Percentiles rank a stretch among this genome's conserved stretches.
These are phyloP conservation scores for Powellomyces hirtus DNA, from an alignment of 192 early-diverging fungal species.

Conservation along the genomic window DNA sequence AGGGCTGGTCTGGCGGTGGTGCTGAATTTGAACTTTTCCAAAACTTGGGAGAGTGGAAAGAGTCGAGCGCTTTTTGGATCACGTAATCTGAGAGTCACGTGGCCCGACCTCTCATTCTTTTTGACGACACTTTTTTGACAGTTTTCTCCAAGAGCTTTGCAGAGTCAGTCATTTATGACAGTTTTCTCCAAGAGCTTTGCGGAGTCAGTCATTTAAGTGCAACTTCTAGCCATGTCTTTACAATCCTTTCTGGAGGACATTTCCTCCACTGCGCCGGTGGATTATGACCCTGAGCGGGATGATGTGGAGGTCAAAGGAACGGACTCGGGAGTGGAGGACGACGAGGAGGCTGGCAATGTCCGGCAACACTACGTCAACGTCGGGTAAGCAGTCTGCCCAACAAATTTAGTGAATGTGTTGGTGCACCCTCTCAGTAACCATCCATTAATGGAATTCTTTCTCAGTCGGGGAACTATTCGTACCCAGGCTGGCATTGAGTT, in stretches of 20 bases:
- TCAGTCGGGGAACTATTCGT: constrained; percentile 22
- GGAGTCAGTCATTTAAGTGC: too few relatives aligned
- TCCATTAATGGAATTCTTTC: not conserved
- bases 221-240: not conserved
- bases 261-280: constrained; percentile 32
- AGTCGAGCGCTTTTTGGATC: too few relatives aligned
- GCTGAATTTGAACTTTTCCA: too few relatives aligned
- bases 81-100: too few relatives aligned
- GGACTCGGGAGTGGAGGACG: constrained; percentile 1
- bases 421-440: not conserved
- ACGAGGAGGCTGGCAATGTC: not conserved
- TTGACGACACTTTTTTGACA: too few relatives aligned
- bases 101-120: too few relatives aligned
- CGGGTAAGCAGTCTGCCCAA: constrained; percentile 6
- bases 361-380: constrained; percentile 44
- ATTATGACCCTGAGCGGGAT: constrained; percentile 38
- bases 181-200: too few relatives aligned
- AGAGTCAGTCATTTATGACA: too few relatives aligned
- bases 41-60: too few relatives aligned
- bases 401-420: not conserved
- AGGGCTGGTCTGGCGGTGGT: too few relatives aligned
- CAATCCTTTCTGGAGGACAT: constrained; percentile 41
- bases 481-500: constrained; percentile 20
- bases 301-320: constrained; percentile 26
- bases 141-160: too few relatives aligned